Evolutionary conservation across 495 filamentous ascomycete genomes (phyloP), one percentile per base, ranked within the genome.

Genomic region (Penicillium argentinense): DNA sequence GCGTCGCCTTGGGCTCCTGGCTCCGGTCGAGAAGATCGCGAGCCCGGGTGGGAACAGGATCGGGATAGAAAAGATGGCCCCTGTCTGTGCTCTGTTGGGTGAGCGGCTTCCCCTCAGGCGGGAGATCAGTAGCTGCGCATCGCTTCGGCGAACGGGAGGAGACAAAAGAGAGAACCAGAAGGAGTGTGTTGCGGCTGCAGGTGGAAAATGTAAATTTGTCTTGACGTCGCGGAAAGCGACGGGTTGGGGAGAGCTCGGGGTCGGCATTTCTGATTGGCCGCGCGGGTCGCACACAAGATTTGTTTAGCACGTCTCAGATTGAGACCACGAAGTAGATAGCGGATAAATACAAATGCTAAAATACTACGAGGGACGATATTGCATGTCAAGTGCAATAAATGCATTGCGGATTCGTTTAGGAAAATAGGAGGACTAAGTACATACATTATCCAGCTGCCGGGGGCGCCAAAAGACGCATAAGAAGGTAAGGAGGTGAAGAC

Each of bases 401-500:
- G n/a, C n/a, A 46, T 49, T 49, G 33, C 38, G 41, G 19, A 49
- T 43, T 53, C 48, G 36, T 41, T 42, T 16, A 22, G 28, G 26
- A 59, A 57, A 51, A 63, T 54, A 59, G 57, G 57, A 57, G 60
- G 57, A 71, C 64, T 69, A 68, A 58, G 56, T 71, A 73, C 60
- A 73, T 69, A 71, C 67, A 73, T 73, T 69, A 71, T 67, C 64
- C 66, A 67, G 64, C 64, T 71, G 61, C 49, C 63, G 61, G 47
- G 40, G 33, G 33, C 59, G 61, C 57, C 53, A 50, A 45, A 53
- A 62, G 59, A 54, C 55, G 68, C 60, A 58, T 54, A 41, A 60
- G 54, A 63, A 57, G 49, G 51, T 59, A 57, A 60, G 55, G 51
- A 54, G 58, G 54, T 32, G 55, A 18, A 45, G 54, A 56, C 49